Percentiles rank a stretch among this genome's conserved stretches.
Conservation (phyloP, 2,329 filamentous ascomycete species). For the Epichloe sp. region DNA sequence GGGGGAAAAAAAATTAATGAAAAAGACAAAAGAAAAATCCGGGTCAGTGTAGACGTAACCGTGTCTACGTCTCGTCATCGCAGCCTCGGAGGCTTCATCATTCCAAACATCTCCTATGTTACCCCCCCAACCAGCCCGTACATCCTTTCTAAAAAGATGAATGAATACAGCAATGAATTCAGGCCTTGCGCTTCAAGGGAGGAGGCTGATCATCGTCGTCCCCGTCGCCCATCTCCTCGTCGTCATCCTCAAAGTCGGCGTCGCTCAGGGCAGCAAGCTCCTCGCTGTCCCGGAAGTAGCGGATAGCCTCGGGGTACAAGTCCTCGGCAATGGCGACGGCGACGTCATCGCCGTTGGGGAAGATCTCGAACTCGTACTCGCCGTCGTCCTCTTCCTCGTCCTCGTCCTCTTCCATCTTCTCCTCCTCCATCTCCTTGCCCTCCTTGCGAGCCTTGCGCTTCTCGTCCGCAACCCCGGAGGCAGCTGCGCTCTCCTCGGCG, state of each 20-base stretch:
- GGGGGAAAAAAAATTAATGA: not conserved
- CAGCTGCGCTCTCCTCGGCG: slow-evolving; percentile 56
- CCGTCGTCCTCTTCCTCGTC: slow-evolving; percentile 50
- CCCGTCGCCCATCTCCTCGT: slow-evolving; percentile 37
- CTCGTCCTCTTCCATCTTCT: slow-evolving; percentile 20
- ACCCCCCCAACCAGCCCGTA: not conserved
- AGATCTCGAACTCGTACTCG: slow-evolving; percentile 65
- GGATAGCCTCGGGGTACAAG: slow-evolving; percentile 75
- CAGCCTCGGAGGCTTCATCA: not conserved
- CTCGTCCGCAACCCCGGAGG: slow-evolving; percentile 46
- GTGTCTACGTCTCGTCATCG: not conserved
- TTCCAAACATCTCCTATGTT: not conserved
- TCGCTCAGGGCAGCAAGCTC: slow-evolving; percentile 56
- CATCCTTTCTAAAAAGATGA: not conserved
- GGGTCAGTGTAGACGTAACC: not conserved
- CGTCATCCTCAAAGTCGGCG: slow-evolving; percentile 48
- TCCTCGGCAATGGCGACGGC: slow-evolving; percentile 75
- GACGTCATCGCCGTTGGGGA: slow-evolving; percentile 74
- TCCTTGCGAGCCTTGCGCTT: slow-evolving; percentile 34
- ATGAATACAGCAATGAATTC: not conserved
- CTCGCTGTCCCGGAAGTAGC: slow-evolving; percentile 64
- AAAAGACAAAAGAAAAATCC: slow-evolving; percentile 9
- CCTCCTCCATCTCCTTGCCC: slow-evolving; percentile 36
- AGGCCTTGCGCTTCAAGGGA: slow-evolving; percentile 31
- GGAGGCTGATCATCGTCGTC: slow-evolving; percentile 29